Base-by-base conservation (phyloP, 164 flowering plant species). In the Stephania yunnanensis region DNA sequence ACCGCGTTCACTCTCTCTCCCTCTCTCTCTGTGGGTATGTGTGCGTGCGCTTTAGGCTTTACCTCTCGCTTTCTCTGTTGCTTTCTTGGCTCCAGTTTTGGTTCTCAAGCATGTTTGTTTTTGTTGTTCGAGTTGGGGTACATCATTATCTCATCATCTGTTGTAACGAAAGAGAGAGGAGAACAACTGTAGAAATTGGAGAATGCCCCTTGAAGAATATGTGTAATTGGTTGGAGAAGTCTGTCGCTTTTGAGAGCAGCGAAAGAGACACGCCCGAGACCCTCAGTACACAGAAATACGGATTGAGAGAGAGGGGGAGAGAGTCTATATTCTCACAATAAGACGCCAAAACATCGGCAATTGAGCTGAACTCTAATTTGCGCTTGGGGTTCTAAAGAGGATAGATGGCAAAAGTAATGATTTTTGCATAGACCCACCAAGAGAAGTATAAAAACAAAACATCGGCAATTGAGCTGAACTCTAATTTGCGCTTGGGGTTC, bases 61-160 rank as follows among this genome's bases (percentile, higher is more conserved):
- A 45, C 42, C 36, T 67, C 44, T 75, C 68, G 70, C 74, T 74
- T 70, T 78, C 70, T 74, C 79, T 77, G 74, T 81, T 71, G 75
- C 71, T 74, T 79, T 58, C 76, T 70, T 50, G 25, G 9, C 76
- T 80, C 80, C 82, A 82, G 69, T 73, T 65, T 64, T 31, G 46
- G n/a, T 75, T 78, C 70, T 73, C 76, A 70, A 83, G 78, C 81
- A 74, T 71, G 3, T n/a, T 65, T 65, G 2, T 80, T 76, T 85
- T 76, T 74, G 73, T 78, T 81, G 77, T 53, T 75, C 81, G 42
- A 36, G 42, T 36, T 36, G 42, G 42, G 82, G 69, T 68, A 77
- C 86, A 89, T 89, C 86, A 90, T 90, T 90, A 86, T 86, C 94
- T 89, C 92, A 90, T 90, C 90, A 89, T 89, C 89, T 68, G 75